A percentile compares a stretch with the other conserved stretches of the same genome.
phyloP scores from a whole-genome alignment of 164 flowering plant species.

The Magnolia kwangsiensis region DNA sequence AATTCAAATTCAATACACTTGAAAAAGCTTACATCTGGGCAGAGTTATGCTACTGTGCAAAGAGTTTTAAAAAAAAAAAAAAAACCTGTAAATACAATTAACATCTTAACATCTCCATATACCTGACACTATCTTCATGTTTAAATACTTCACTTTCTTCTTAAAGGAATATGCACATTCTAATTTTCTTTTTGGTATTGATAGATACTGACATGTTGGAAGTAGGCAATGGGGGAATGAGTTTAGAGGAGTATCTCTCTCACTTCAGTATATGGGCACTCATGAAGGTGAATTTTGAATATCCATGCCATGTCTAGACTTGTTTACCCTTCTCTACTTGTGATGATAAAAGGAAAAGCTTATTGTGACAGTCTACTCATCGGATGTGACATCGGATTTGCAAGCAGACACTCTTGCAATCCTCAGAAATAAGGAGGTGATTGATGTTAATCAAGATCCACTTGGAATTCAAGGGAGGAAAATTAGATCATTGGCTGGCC shows the following conservation, averaged over 20 bases:
- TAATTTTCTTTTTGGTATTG: not conserved
- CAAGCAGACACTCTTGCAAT: conserved; percentile 30
- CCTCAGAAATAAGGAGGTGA: conserved; percentile 45
- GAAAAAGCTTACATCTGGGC: no score
- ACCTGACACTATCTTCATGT: no score
- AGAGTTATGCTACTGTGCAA: no score
- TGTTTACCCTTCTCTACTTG: not conserved
- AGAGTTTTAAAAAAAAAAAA: no score
- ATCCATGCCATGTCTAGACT: not conserved
- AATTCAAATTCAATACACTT: no score
- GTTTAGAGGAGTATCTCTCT: conserved; percentile 39
- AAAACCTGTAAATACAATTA: no score
- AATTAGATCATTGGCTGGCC: conserved; percentile 28
- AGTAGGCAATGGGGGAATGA: conserved; percentile 60
- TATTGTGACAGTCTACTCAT: conserved; percentile 39
- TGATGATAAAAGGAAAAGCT: not conserved
- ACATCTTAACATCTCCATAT: no score
- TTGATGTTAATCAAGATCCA: conserved; percentile 46
- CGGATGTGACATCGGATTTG: conserved; percentile 42
- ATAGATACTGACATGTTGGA: conserved; percentile 60
- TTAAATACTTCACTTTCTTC: no score
- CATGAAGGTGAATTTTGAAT: conserved; percentile 29
- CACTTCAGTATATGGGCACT: conserved; percentile 58
- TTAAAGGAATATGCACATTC: not conserved
- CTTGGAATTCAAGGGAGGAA: conserved; percentile 48